Base-by-base conservation (phyloP, 306 rosid genomes). In the Trifolium fragiferum region DNA sequence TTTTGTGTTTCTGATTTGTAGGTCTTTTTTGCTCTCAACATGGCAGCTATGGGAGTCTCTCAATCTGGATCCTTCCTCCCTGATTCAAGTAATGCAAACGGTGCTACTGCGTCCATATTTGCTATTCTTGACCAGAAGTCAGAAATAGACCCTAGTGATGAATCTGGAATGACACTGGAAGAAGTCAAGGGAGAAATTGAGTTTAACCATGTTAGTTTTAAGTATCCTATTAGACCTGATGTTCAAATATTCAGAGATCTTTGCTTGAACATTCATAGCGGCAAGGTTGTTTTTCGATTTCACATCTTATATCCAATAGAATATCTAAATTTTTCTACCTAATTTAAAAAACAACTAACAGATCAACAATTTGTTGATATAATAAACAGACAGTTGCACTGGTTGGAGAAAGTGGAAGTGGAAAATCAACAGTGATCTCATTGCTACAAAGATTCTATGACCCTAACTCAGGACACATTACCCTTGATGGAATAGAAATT, bases 381-480 rank as follows among this genome's bases (percentile, higher is more conserved):
- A 59, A 61, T 18, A 61, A 63, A 38, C 82, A 88, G 93, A 90
- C 91, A 6, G 87, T 89, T 67, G 97, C 95, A 43, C 61, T 91
- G 41, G 97, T 89, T 10, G 97, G 97, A 16, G 97, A 89, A 85
- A 91, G 97, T 73, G 97, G 97, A 20, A 83, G 97, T 63, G 97
- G 97, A 43, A 91, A 91, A 69, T 91, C 97, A 23, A 91, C 97
- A 3, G 90, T 91, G 70, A 86, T 91, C 67, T 84, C 92, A 5
- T 51, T 91, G 43, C 37, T 91, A 82, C 92, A 91, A 44, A 86
- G 97, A 49, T 87, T 91, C 72, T 91, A 91, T 33, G 89, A 91
- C 10, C 95, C 92, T 3, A 83, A 87, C 67, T 86, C 93, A 1
- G 97, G 97, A 27, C 64, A 70, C 30, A 86, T 91, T 38, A 87